phyloP scores from a whole-genome alignment of 352 stramenopile species.

The Bremia lactucae region DNA sequence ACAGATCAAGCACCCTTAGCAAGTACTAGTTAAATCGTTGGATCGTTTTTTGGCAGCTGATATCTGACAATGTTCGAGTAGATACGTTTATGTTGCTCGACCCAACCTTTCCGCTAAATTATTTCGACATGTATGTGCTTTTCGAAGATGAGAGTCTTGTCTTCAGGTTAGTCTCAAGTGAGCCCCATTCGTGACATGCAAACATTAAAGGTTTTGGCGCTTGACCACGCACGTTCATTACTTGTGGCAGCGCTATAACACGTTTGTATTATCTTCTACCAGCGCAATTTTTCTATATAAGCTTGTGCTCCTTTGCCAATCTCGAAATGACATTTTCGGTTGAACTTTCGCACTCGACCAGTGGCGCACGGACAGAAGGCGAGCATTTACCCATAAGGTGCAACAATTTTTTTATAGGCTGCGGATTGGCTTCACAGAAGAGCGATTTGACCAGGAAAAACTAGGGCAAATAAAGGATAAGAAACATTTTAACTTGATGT shows the following conservation, averaged over 20 bases:
- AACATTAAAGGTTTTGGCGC: no score
- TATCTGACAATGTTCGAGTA: conserved; percentile 7
- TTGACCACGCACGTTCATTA: not conserved
- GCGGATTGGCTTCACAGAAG: conserved; percentile 87
- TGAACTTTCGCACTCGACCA: conserved; percentile 59
- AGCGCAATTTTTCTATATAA: conserved; percentile 36
- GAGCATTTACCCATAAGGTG: conserved; percentile 83
- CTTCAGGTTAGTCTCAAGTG: no score
- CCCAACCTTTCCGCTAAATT: no score
- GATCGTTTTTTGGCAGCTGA: conserved; percentile 16
- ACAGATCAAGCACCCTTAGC: conserved; percentile 18
- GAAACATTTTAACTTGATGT: not conserved
- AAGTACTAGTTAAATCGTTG: conserved; percentile 16
- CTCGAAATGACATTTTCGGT: conserved; percentile 53
- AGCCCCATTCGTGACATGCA: no score
- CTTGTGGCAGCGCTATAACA: conserved; percentile 5
- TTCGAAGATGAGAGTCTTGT: no score
- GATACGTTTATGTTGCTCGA: no score
- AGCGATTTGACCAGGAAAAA: conserved; percentile 87
- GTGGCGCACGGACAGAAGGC: conserved; percentile 54
- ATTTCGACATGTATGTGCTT: no score
- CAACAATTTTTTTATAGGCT: conserved; percentile 87
- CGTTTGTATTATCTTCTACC: conserved; percentile 6
- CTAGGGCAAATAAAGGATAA: conserved; percentile 13
- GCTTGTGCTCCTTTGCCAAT: conserved; percentile 61